Evolutionary conservation across 768 basidiomycete genomes (phyloP).

Genomic region (Rhodotorula kratochvilovae): DNA sequence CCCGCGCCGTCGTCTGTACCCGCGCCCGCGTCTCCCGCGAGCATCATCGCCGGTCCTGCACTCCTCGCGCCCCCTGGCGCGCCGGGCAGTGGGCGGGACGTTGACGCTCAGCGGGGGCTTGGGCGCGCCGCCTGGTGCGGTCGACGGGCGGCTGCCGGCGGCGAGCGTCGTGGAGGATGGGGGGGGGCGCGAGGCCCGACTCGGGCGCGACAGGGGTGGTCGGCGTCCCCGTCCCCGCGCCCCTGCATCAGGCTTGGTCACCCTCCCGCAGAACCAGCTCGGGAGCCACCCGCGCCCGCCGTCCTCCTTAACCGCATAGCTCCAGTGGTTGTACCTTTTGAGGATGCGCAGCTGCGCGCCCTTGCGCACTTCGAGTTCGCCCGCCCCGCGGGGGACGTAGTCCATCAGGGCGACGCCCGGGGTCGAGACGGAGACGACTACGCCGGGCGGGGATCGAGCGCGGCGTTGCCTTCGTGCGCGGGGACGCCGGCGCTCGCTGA

Average conservation of each 20-base stretch:
- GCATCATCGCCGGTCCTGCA: too few relatives aligned
- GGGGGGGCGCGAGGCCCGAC: background rate
- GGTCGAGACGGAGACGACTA: slow-evolving; percentile 95
- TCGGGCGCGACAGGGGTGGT: background rate
- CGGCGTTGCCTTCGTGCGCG: slow-evolving; percentile 37
- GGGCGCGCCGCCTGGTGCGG: background rate
- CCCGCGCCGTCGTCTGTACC: too few relatives aligned
- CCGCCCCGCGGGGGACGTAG: slow-evolving; percentile 86
- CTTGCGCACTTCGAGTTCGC: slow-evolving; percentile 82
- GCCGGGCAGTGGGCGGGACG: background rate
- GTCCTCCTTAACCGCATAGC: slow-evolving; percentile 76
- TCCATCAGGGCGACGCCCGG: slow-evolving; percentile 96
- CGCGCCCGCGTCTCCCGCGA: too few relatives aligned
- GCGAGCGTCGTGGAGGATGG: background rate
- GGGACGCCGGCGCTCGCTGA: slow-evolving; percentile 47
- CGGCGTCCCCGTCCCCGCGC: background rate
- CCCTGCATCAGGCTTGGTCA: background rate
- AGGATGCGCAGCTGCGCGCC: slow-evolving; percentile 87
- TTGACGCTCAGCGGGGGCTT: background rate
- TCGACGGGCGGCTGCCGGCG: background rate
- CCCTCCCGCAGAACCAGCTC: slow-evolving; percentile 58
- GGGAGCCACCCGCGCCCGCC: slow-evolving; percentile 97
- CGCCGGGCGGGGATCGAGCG: slow-evolving; percentile 77
- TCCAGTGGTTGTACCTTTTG: slow-evolving; percentile 93
- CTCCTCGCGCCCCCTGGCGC: too few relatives aligned